These are phyloP conservation scores for Escovopsis sp. DNA, from an alignment of 2,329 filamentous ascomycete species.

Conservation along the genomic window DNA sequence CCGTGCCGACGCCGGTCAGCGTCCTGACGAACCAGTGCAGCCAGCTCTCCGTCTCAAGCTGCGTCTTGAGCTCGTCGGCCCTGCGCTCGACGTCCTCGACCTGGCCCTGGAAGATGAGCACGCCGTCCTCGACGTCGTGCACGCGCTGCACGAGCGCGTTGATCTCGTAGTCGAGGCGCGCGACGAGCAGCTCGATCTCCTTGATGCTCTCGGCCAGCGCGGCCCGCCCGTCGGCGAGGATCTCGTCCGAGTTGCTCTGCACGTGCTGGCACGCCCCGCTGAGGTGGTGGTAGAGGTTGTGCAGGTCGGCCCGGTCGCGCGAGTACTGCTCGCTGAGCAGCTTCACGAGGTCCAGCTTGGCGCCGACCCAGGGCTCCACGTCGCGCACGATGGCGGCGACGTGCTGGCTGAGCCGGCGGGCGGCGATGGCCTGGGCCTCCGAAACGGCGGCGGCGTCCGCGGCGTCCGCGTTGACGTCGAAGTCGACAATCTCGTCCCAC, in stretches of 20 bases:
- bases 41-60: slow-evolving; percentile 51
- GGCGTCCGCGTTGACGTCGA: slow-evolving; percentile 8
- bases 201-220: slow-evolving; percentile 56
- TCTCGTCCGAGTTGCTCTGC: slow-evolving; percentile 50
- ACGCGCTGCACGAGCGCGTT: slow-evolving; percentile 65
- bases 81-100: slow-evolving; percentile 55
- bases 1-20: slow-evolving; percentile 44
- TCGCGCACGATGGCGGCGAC: slow-evolving; percentile 36
- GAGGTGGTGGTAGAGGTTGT: slow-evolving; percentile 52
- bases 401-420: slow-evolving; percentile 36
- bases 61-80: slow-evolving; percentile 45
- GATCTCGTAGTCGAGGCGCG: slow-evolving; percentile 87
- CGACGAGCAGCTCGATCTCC: slow-evolving; percentile 66
- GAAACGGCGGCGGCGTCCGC: slow-evolving; percentile 9
- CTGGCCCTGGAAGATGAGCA: slow-evolving; percentile 65
- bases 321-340: slow-evolving; percentile 47
- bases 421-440: slow-evolving; percentile 33
- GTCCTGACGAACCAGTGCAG: slow-evolving; percentile 49
- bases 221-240: slow-evolving; percentile 54
- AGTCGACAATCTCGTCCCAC: slow-evolving; percentile 42
- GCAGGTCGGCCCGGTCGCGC: slow-evolving; percentile 49
- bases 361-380: slow-evolving; percentile 46
- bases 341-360: slow-evolving; percentile 41
- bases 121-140: slow-evolving; percentile 72
- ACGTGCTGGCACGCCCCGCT: slow-evolving; percentile 56